A percentile compares a stretch with the other conserved stretches of the same genome.
Evolutionary conservation across 2,329 filamentous ascomycete species (phyloP).

Genomic region (Verticillium dahliae): DNA sequence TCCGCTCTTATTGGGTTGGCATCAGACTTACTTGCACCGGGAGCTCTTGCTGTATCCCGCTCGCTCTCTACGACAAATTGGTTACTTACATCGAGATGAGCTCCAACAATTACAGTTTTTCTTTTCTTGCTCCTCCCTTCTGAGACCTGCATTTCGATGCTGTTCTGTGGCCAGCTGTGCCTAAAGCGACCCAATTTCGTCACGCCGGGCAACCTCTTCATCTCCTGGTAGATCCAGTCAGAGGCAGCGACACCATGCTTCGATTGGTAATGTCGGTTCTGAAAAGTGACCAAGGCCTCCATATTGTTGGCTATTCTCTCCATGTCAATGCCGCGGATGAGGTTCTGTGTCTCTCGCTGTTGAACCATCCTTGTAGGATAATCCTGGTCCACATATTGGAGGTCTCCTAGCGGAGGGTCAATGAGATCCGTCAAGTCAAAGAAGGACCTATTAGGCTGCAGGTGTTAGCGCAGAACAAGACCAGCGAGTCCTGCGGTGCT

Average conservation of each 20-base stretch:
- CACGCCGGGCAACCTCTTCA: constrained; percentile 28
- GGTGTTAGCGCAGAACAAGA: background rate
- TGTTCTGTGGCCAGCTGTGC: constrained; percentile 34
- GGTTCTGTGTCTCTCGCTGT: background rate
- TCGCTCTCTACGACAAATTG: constrained; percentile 3
- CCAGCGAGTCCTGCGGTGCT: background rate
- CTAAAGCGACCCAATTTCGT: constrained; percentile 33
- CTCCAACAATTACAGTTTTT: constrained; percentile 60
- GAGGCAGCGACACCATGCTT: constrained; percentile 31
- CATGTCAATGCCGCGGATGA: background rate
- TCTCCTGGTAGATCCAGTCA: constrained; percentile 34
- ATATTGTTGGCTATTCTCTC: background rate
- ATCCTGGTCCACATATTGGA: background rate
- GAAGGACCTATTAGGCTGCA: background rate
- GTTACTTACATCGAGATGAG: constrained; percentile 72
- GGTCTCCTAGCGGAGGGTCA: background rate
- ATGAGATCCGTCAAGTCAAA: background rate
- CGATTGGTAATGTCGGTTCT: constrained; percentile 35
- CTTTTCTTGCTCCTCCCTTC: constrained; percentile 25
- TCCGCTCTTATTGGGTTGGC: background rate
- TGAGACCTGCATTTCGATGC: constrained; percentile 23
- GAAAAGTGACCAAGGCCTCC: constrained; percentile 8
- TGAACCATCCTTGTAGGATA: background rate
- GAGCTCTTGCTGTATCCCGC: constrained; percentile 15
- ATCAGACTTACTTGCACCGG: constrained; percentile 22